Evolutionary conservation across 768 basidiomycete species (phyloP).

Genomic region (Leccinum rimulosum): DNA sequence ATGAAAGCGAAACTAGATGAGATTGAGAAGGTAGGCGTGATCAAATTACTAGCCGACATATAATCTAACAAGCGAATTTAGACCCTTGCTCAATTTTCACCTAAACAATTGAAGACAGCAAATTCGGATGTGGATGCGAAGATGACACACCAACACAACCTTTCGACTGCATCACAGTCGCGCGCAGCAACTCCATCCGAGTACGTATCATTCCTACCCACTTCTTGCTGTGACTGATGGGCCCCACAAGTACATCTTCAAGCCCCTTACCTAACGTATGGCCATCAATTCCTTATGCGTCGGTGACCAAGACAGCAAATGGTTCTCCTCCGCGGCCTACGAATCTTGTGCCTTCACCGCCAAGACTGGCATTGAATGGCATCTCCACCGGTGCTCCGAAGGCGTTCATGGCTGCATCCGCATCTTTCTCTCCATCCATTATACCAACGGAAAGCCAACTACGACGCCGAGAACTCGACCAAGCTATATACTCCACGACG

Average conservation of each 20-base stretch:
- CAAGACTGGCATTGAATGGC: conserved; percentile 66
- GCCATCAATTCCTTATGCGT: conserved; percentile 47
- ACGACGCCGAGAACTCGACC: conserved; percentile 53
- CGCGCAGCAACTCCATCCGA: conserved; percentile 8
- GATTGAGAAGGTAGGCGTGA: conserved; percentile 60
- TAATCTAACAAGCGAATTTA: conserved; percentile 27
- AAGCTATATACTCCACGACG: conserved; percentile 43
- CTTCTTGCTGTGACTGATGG: conserved; percentile 13
- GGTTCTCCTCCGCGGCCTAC: conserved; percentile 20
- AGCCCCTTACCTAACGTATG: conserved; percentile 27
- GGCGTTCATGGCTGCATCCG: conserved; percentile 34
- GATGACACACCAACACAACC: conserved; percentile 18
- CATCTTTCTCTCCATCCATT: conserved; percentile 17
- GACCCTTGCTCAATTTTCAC: conserved; percentile 68
- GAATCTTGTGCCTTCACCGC: conserved; percentile 49
- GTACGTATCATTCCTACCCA: conserved; percentile 19
- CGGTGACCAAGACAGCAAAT: conserved; percentile 24
- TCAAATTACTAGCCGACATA: neutral
- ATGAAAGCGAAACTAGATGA: conserved; percentile 75
- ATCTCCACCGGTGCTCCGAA: conserved; percentile 60
- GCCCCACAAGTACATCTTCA: conserved; percentile 7
- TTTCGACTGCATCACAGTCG: conserved; percentile 14
- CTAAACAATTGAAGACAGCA: conserved; percentile 37
- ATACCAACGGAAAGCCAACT: conserved; percentile 45
- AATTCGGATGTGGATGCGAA: conserved; percentile 21